These are phyloP conservation scores for Phoenix roebelenii DNA, from an alignment of 176 grass and related monocot species.

Conservation along the genomic window DNA sequence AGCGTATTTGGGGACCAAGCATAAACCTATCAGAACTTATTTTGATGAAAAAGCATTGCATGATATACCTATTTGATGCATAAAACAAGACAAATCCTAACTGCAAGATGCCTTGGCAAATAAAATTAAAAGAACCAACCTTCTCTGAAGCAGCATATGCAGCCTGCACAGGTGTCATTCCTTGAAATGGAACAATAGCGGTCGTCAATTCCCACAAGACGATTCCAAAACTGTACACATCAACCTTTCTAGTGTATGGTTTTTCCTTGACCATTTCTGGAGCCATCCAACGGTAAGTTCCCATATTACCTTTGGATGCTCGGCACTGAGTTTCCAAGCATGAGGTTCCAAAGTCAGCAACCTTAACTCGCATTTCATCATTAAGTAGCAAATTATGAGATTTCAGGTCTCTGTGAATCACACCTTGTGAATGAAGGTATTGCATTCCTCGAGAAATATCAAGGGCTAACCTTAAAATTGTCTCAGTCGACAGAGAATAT, in stretches of 20 bases:
- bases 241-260: constrained; percentile 86
- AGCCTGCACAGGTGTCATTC: constrained; percentile 96
- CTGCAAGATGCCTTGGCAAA: too few relatives aligned
- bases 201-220: constrained; percentile 99
- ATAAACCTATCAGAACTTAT: too few relatives aligned
- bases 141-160: constrained; percentile 83
- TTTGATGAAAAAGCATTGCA: too few relatives aligned
- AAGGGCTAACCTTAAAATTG: constrained; percentile 67
- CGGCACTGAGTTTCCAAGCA: constrained; percentile 76
- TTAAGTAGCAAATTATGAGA: constrained; percentile 95
- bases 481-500: constrained; percentile 85
- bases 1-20: too few relatives aligned
- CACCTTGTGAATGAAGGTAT: constrained; percentile 92
- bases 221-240: constrained; percentile 99
- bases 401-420: constrained; percentile 95
- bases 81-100: too few relatives aligned
- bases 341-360: constrained; percentile 89
- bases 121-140: constrained; percentile 21
- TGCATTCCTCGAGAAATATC: constrained; percentile 93
- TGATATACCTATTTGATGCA: too few relatives aligned
- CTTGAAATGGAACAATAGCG: constrained; percentile 82
- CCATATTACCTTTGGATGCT: constrained; percentile 82
- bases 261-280: constrained; percentile 97
- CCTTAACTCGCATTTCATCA: constrained; percentile 96
- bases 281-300: constrained; percentile 98